phyloP scores from a whole-genome alignment of 2,329 filamentous ascomycete genomes.

The Berkeleyomyces basicola region DNA sequence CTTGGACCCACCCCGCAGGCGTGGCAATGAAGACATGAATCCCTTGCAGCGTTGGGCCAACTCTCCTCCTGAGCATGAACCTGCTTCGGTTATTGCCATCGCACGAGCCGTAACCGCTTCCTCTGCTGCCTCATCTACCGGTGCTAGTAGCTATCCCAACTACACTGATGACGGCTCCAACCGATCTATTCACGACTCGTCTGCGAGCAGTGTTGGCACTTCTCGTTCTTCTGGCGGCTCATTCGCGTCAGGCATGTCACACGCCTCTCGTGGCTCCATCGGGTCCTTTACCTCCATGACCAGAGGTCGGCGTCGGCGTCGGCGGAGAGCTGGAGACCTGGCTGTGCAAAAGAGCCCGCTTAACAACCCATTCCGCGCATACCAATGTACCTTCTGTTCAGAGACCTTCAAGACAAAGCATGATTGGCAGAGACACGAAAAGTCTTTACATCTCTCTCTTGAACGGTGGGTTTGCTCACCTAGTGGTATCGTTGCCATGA shows the following conservation, averaged over 20 bases:
- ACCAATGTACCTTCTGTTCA: slow-evolving; percentile 53
- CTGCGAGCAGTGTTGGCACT: slow-evolving; percentile 42
- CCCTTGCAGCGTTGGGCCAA: slow-evolving; percentile 42
- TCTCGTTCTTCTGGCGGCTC: slow-evolving; percentile 43
- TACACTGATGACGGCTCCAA: slow-evolving; percentile 45
- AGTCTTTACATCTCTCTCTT: slow-evolving; percentile 46
- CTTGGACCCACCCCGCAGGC: slow-evolving; percentile 57
- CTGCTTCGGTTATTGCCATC: slow-evolving; percentile 41
- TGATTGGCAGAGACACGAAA: slow-evolving; percentile 56
- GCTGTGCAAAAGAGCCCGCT: slow-evolving; percentile 24
- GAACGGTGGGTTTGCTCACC: slow-evolving; percentile 50
- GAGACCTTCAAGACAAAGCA: slow-evolving; percentile 52
- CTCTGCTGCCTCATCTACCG: slow-evolving; percentile 34
- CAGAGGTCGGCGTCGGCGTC: slow-evolving; percentile 33
- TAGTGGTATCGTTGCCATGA: slow-evolving; percentile 36
- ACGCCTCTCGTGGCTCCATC: slow-evolving; percentile 39
- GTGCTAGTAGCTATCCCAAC: slow-evolving; percentile 36
- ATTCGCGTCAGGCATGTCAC: slow-evolving; percentile 41
- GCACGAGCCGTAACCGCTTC: slow-evolving; percentile 39
- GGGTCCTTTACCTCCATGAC: slow-evolving; percentile 31
- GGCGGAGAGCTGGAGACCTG: slow-evolving; percentile 23
- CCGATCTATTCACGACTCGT: slow-evolving; percentile 39
- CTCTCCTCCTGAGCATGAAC: slow-evolving; percentile 44
- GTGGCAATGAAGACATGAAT: slow-evolving; percentile 36
- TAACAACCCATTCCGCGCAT: slow-evolving; percentile 34